A percentile compares a stretch with the other conserved stretches of the same genome.
Evolutionary conservation across 345 rosid species (phyloP).

Genomic region (Triadica sebifera): DNA sequence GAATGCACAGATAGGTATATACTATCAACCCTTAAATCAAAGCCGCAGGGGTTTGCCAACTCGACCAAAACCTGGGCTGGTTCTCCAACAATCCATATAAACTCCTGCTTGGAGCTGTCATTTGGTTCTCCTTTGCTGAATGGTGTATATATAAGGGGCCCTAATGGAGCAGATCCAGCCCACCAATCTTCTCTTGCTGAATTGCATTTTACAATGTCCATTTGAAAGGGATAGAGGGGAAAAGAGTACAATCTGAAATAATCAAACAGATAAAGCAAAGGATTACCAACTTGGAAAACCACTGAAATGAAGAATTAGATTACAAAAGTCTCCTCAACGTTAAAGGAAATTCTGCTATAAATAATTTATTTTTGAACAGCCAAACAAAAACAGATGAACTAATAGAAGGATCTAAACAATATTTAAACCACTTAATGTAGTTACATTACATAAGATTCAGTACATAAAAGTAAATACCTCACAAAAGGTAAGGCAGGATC

Average conservation of each 20-base stretch:
- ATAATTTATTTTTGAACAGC: not conserved
- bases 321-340: not conserved
- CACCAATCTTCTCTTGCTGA: conserved; percentile 96
- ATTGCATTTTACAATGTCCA: conserved; percentile 78
- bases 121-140: conserved; percentile 87
- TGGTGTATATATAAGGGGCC: conserved; percentile 98
- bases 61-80: conserved; percentile 96
- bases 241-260: conserved; percentile 75
- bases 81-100: conserved; percentile 94
- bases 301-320: not conserved
- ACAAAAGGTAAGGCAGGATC: conserved; percentile 97
- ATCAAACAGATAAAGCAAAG: conserved; percentile 2
- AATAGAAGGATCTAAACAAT: not conserved
- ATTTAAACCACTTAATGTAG: not conserved
- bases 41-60: conserved; percentile 98
- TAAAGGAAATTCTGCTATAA: not conserved
- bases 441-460: not conserved
- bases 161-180: conserved; percentile 91
- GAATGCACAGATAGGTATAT: conserved; percentile 88
- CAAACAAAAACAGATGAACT: not conserved
- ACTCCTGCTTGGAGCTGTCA: conserved; percentile 76
- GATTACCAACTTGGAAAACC: not conserved
- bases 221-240: conserved; percentile 79
- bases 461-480: conserved; percentile 43
- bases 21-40: conserved; percentile 87